These are phyloP conservation scores for Boletus huronensis DNA, from an alignment of 768 basidiomycete species.

Conservation along the genomic window DNA sequence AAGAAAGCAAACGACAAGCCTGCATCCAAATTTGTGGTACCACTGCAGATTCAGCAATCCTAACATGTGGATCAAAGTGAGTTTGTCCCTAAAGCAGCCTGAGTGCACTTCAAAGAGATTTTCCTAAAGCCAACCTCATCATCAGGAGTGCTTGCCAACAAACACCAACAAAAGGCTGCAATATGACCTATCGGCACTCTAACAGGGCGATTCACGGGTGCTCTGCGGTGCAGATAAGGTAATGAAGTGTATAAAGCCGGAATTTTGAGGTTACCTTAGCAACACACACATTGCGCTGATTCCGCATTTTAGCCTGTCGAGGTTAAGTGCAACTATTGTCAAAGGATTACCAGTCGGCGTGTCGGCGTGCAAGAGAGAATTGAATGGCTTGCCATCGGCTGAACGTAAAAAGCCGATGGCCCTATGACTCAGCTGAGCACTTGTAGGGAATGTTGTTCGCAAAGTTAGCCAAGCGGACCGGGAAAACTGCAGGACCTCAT, in stretches of 20 bases:
- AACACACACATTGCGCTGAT: slow-evolving; percentile 51
- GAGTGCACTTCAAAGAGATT: slow-evolving; percentile 4
- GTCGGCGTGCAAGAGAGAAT: slow-evolving; percentile 11
- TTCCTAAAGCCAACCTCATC: slow-evolving; percentile 36
- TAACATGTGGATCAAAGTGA: slow-evolving; percentile 47
- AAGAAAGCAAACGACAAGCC: slow-evolving; percentile 49
- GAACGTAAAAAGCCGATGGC: slow-evolving; percentile 1
- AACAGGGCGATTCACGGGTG: slow-evolving; percentile 57
- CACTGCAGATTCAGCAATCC: slow-evolving; percentile 49
- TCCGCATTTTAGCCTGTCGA: slow-evolving; percentile 60
- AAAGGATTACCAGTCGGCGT: slow-evolving; percentile 43
- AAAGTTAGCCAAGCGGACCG: slow-evolving; percentile 58
- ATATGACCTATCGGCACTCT: slow-evolving; percentile 66
- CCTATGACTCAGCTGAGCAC: slow-evolving; percentile 30
- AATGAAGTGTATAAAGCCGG: background rate
- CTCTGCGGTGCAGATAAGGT: slow-evolving; percentile 34
- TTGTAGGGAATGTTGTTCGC: slow-evolving; percentile 53
- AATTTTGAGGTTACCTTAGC: slow-evolving; percentile 41
- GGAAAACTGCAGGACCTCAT: slow-evolving; percentile 64
- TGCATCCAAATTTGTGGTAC: slow-evolving; percentile 48
- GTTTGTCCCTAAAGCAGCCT: slow-evolving; percentile 40
- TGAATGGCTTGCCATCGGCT: slow-evolving; percentile 9
- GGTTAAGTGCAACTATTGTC: slow-evolving; percentile 47
- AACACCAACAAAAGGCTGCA: slow-evolving; percentile 47
- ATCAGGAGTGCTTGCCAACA: slow-evolving; percentile 47